These are phyloP conservation scores for Infundibulicybe gibba DNA, from an alignment of 768 basidiomycete species.

Conservation along the genomic window DNA sequence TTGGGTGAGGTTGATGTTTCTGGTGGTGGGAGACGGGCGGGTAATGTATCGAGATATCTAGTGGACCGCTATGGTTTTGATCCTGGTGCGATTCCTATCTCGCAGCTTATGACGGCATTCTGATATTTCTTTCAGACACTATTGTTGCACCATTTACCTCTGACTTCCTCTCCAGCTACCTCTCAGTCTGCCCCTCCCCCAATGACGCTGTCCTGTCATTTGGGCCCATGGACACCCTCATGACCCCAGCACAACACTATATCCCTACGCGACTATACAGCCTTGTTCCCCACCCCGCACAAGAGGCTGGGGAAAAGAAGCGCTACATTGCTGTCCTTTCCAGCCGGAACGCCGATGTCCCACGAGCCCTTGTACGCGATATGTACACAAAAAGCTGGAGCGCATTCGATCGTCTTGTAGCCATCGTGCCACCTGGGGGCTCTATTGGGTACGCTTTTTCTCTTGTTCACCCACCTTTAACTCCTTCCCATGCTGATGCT, in stretches of 20 bases:
- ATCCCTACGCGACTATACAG: conserved; percentile 72
- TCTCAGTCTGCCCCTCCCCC: conserved; percentile 69
- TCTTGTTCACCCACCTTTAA: conserved; percentile 16
- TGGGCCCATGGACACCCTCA: conserved; percentile 76
- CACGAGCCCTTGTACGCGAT: conserved; percentile 79
- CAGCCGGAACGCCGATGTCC: conserved; percentile 84
- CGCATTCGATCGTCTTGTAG: conserved; percentile 84
- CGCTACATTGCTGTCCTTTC: conserved; percentile 70
- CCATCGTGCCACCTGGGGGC: conserved; percentile 87
- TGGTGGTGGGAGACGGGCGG: conserved; percentile 59
- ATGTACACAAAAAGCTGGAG: conserved; percentile 95
- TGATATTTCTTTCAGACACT: conserved; percentile 42
- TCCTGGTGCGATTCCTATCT: conserved; percentile 39
- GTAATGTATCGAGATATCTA: conserved; percentile 69
- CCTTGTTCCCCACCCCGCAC: conserved; percentile 78
- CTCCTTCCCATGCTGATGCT: conserved; percentile 2
- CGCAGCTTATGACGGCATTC: conserved; percentile 1
- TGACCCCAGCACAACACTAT: conserved; percentile 74
- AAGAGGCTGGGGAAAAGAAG: conserved; percentile 68
- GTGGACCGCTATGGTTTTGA: conserved; percentile 82
- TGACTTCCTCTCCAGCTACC: conserved; percentile 72
- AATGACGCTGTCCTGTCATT: conserved; percentile 77
- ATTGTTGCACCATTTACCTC: conserved; percentile 75
- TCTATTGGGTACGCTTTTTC: conserved; percentile 67
- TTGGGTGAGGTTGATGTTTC: conserved; percentile 78